Base-by-base conservation (phyloP, 345 rosid species). In the Moricandia moricandioides region DNA sequence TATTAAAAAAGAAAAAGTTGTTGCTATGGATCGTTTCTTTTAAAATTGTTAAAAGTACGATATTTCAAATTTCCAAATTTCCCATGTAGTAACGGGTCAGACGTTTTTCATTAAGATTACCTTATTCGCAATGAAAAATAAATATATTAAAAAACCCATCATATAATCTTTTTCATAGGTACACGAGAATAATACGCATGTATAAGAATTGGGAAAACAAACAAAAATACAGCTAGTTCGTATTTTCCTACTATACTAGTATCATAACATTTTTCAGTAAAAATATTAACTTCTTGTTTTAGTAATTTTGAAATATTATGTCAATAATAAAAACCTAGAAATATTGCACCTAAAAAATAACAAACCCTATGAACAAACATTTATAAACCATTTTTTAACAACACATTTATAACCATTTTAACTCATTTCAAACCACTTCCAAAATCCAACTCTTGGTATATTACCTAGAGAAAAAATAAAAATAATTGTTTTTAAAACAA, bases 101-200 rank as follows among this genome's bases (percentile, higher is more conserved):
- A 33, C 49, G 35, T 61, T 71, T 60, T 62, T 33, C 61, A 71
- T 9, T 10, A 70, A 58, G 31, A 27, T 7, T 70, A 11, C n/a
- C 8, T 45, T 59, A 5, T 11, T 26, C 8, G 13, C 2, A n/a
- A 14, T 35, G 40, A 24, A 62, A 62, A 61, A 18, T 4, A 47
- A 62, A 26, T 39, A 37, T 39, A 10, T 40, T 40, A 12, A 1
- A 10, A 35, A 47, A 5, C 9, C 33, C 49, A 40, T 52, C 76
- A 62, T 6, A 34, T 54, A 39, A 71, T n/a, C 17, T 18, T 59
- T 65, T 58, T 45, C 58, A 49, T 71, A 47, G 3, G 40, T 11
- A 10, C 3, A 61, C 75, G 29, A 62, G 37, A 49, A 49, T 49
- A 5, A 62, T 49, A 49, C 51, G 47, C 24, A 62, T 11, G 61